These are phyloP conservation scores for Protoeuglena noctilucae DNA, from an alignment of 139 green algal genomes.

Conservation along the genomic window DNA sequence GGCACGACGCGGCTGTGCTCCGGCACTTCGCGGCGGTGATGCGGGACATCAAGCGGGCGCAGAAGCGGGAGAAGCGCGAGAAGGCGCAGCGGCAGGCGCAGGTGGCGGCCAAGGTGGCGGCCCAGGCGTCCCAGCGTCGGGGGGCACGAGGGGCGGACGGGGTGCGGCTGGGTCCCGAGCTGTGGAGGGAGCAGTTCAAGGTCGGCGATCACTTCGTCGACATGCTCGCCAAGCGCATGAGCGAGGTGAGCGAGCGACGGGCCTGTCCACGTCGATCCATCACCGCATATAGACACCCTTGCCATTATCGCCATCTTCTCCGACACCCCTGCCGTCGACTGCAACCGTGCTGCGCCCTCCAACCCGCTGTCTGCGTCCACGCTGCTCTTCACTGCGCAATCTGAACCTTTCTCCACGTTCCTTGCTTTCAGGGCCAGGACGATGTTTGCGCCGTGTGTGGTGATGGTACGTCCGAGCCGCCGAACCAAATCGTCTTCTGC, in stretches of 20 bases:
- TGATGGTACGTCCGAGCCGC: conserved; percentile 41
- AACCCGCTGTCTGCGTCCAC: background rate
- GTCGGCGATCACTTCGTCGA: conserved; percentile 6
- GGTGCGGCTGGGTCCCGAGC: background rate
- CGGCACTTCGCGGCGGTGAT: background rate
- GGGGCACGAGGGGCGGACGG: conserved; percentile 3
- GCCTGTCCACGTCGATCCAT: conserved; percentile 2
- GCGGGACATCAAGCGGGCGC: conserved; percentile 40
- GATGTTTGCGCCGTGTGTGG: conserved; percentile 69
- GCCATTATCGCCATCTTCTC: conserved; percentile 6
- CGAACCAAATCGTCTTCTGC: conserved; percentile 81
- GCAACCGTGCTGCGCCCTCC: background rate
- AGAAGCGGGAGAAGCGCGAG: conserved; percentile 46
- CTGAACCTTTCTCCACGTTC: background rate
- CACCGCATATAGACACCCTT: conserved; percentile 16
- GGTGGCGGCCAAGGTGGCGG: conserved; percentile 18
- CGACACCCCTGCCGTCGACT: no score
- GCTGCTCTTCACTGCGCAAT: background rate
- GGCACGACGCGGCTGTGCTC: no score
- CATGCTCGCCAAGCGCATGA: conserved; percentile 5
- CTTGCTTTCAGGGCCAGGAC: conserved; percentile 35
- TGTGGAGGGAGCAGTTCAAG: background rate
- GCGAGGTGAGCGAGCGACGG: conserved; percentile 9
- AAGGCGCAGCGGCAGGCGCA: conserved; percentile 32
- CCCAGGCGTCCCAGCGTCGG: conserved; percentile 12